Conservation (phyloP, 2,329 filamentous ascomycete genomes). For the Rhinocladiella mackenziei region DNA sequence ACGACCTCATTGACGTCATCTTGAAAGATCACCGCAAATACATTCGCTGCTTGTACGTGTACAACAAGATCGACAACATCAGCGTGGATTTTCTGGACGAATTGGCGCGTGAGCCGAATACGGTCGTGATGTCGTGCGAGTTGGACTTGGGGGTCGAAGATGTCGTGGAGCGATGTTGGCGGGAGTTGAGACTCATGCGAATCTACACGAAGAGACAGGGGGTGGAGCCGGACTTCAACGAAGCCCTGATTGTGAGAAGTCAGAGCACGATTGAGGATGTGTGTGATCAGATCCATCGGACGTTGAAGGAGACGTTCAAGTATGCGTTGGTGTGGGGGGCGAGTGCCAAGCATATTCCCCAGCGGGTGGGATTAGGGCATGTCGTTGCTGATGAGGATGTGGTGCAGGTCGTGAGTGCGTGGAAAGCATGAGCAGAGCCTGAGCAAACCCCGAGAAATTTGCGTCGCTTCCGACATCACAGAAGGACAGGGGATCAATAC, state of each 20-base stretch:
- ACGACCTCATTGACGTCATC: slow-evolving; percentile 98
- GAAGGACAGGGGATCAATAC: too few species aligned
- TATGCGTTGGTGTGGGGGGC: slow-evolving; percentile 97
- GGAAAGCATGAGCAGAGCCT: slow-evolving; percentile 27
- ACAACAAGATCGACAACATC: slow-evolving; percentile 98
- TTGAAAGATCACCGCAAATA: slow-evolving; percentile 99
- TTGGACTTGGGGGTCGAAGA: slow-evolving; percentile 88
- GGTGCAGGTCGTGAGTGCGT: slow-evolving; percentile 55
- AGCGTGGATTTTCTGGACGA: slow-evolving; percentile 90
- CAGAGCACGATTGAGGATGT: slow-evolving; percentile 93
- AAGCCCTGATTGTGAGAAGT: slow-evolving; percentile 86
- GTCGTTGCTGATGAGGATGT: slow-evolving; percentile 68
- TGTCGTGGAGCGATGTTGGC: slow-evolving; percentile 92
- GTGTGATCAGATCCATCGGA: slow-evolving; percentile 90
- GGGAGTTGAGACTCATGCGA: slow-evolving; percentile 82
- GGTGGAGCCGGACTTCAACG: slow-evolving; percentile 78
- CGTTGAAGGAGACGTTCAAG: slow-evolving; percentile 97
- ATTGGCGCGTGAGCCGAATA: slow-evolving; percentile 86
- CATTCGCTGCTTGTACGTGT: slow-evolving; percentile 90
- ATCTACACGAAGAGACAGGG: slow-evolving; percentile 97
- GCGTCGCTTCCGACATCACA: too few species aligned
- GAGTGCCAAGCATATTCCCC: slow-evolving; percentile 89
- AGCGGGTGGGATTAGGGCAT: slow-evolving; percentile 84
- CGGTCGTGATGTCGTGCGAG: slow-evolving; percentile 96
- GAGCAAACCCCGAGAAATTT: not conserved